These are phyloP conservation scores for Barbatosphaeria neglecta DNA, from an alignment of 495 filamentous ascomycete genomes.

Conservation along the genomic window DNA sequence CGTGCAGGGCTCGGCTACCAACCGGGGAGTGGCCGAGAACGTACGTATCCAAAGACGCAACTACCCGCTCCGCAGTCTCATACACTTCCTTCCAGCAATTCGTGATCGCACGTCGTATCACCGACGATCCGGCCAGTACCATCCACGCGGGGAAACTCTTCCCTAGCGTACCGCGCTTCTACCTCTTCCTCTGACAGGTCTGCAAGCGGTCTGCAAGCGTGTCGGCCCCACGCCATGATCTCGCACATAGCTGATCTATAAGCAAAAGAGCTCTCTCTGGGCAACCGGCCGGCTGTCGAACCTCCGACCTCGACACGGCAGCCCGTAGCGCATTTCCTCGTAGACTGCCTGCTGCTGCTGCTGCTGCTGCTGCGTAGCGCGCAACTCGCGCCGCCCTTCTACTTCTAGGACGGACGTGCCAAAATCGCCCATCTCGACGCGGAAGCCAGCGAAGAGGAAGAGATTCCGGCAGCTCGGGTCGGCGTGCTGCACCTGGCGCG, in stretches of 20 bases:
- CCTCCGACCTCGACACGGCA: neutral
- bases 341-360: neutral
- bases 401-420: neutral
- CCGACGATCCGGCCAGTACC: neutral
- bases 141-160: conserved; percentile 2
- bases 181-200: conserved; percentile 3
- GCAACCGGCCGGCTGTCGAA: neutral
- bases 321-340: neutral
- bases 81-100: conserved; percentile 4
- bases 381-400: too few species aligned
- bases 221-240: conserved; percentile 2
- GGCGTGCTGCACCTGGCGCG: neutral
- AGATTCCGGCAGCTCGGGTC: neutral
- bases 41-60: neutral
- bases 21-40: neutral
- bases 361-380: too few species aligned
- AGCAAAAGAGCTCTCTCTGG: conserved; percentile 3
- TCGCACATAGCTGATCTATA: conserved; percentile 6
- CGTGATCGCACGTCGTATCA: conserved; percentile 1
- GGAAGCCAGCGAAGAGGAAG: neutral
- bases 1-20: neutral
- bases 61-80: conserved; percentile 1
- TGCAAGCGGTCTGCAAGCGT: conserved; percentile 1
- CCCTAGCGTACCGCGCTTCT: conserved; percentile 1
- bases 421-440: neutral